These are phyloP conservation scores for Dipodascus geniculatus DNA, from an alignment of 805 yeast species.

Conservation along the genomic window DNA sequence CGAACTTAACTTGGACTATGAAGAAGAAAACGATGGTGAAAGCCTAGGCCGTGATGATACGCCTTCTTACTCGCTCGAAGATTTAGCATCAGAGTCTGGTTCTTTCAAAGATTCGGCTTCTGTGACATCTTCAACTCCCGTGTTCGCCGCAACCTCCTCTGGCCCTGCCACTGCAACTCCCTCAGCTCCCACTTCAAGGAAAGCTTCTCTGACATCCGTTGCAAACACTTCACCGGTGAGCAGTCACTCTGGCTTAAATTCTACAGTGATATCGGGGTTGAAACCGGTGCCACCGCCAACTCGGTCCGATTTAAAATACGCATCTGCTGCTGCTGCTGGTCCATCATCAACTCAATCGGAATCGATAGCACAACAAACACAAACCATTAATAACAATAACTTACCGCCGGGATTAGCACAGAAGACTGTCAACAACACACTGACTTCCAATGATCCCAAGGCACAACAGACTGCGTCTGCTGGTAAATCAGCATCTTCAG, in stretches of 20 bases:
- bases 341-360: constrained; percentile 14
- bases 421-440: background rate
- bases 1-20: constrained; percentile 57
- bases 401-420: too few relatives aligned
- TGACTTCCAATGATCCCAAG: background rate
- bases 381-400: constrained; percentile 9
- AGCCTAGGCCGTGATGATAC: constrained; percentile 10
- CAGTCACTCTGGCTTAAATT: background rate
- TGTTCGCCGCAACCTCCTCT: background rate
- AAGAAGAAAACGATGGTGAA: constrained; percentile 32
- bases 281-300: constrained; percentile 1
- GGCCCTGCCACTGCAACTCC: constrained; percentile 3
- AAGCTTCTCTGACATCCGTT: background rate
- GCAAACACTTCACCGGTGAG: background rate
- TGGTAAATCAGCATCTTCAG: constrained; percentile 1
- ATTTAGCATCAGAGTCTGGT: background rate
- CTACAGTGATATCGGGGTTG: background rate
- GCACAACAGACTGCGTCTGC: background rate
- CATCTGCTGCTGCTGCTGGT: constrained; percentile 23
- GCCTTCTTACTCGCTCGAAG: background rate
- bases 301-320: constrained; percentile 21
- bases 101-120: constrained; percentile 5
- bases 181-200: constrained; percentile 6
- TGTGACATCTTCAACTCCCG: constrained; percentile 3
- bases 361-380: constrained; percentile 11